phyloP scores from a whole-genome alignment of 345 rosid species.

The Arabidopsis thaliana region TAIR10.1 NC_003075.7:18243501-18244000 shows the following conservation, averaged over 20 bases:
- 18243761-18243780: slow-evolving; percentile 17
- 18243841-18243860: background rate
- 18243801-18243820: background rate
- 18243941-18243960: background rate
- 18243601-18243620: slow-evolving; percentile 46
- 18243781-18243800: background rate
- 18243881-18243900: slow-evolving; percentile 8
- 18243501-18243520: slow-evolving; percentile 1
- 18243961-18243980: background rate
- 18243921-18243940: slow-evolving; percentile 2
- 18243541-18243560: background rate
- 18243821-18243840: slow-evolving; percentile 4
- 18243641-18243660: slow-evolving; percentile 36
- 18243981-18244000: slow-evolving; percentile 27
- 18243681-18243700: slow-evolving; percentile 13
- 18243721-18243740: slow-evolving; percentile 24
- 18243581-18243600: slow-evolving; percentile 42
- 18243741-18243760: slow-evolving; percentile 24
- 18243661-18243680: slow-evolving; percentile 14
- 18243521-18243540: background rate
- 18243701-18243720: slow-evolving; percentile 27
- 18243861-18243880: background rate
- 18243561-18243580: slow-evolving; percentile 18
- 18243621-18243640: slow-evolving; percentile 60
- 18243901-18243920: slow-evolving; percentile 18